phyloP scores from a whole-genome alignment of 345 rosid genomes.

The Aethionema arabicum region DNA sequence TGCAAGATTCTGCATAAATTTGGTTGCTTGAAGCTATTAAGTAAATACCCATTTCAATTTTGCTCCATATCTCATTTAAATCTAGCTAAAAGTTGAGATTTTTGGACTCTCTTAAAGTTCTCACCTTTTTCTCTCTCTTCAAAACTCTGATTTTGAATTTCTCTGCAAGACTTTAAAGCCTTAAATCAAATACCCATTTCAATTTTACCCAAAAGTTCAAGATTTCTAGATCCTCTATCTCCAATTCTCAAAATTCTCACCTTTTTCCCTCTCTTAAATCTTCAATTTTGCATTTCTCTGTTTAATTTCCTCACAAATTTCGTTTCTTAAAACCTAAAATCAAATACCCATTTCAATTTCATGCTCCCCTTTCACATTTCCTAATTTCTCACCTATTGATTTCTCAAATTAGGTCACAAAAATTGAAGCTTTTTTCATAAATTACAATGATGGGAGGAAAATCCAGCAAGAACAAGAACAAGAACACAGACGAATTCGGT shows the following conservation, averaged over 20 bases:
- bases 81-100: background rate
- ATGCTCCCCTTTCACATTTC: no score
- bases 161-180: background rate
- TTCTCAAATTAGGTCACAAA: constrained; percentile 19
- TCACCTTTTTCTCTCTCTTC: no score
- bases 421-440: background rate
- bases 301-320: background rate
- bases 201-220: background rate
- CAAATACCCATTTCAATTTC: background rate
- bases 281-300: background rate
- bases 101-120: background rate
- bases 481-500: constrained; percentile 3
- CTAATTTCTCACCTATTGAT: background rate
- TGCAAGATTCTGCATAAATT: background rate
- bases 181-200: background rate
- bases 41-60: background rate
- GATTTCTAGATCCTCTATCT: background rate
- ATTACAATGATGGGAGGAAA: constrained; percentile 49
- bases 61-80: background rate
- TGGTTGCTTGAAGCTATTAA: background rate
- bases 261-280: no score
- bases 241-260: background rate
- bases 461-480: constrained; percentile 39
- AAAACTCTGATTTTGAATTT: no score
- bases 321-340: background rate